Conservation (phyloP, 192 early-diverging fungal species). For the Borealophlyctis nickersoniae region DNA sequence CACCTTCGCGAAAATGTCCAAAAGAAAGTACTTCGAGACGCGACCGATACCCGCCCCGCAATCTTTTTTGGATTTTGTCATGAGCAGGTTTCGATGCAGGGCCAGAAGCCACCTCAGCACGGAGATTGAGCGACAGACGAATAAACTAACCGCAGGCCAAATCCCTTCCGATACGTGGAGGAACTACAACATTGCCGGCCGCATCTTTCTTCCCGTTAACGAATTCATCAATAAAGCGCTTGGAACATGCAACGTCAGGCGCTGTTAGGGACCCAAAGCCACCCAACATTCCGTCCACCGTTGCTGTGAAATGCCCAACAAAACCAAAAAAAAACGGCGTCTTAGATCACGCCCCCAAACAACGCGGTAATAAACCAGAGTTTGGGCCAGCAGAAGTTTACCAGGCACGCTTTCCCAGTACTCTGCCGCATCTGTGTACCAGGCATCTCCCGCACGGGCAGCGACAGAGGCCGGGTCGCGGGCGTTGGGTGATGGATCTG, state of each 20-base stretch:
- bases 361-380: neutral
- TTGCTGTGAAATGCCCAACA: constrained; percentile 44
- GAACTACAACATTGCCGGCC: neutral
- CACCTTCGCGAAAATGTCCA: constrained; percentile 74
- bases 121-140: neutral
- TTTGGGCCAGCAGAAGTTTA: neutral
- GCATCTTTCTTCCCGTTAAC: constrained; percentile 28
- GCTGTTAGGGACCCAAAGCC: constrained; percentile 74
- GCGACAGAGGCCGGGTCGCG: neutral
- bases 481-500: neutral
- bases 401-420: constrained; percentile 37
- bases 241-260: constrained; percentile 67
- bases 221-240: constrained; percentile 68
- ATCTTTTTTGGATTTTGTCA: constrained; percentile 37
- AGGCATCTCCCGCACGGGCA: constrained; percentile 11
- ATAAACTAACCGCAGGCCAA: constrained; percentile 39
- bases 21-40: constrained; percentile 81
- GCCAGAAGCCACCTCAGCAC: neutral
- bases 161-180: constrained; percentile 14
- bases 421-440: constrained; percentile 46
- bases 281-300: constrained; percentile 87
- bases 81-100: neutral
- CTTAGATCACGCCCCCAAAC: neutral
- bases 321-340: neutral
- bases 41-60: constrained; percentile 96